Evolutionary conservation across 768 basidiomycete genomes (phyloP), one percentile per base, ranked within the genome.

Genomic region (Boletus sp.): DNA sequence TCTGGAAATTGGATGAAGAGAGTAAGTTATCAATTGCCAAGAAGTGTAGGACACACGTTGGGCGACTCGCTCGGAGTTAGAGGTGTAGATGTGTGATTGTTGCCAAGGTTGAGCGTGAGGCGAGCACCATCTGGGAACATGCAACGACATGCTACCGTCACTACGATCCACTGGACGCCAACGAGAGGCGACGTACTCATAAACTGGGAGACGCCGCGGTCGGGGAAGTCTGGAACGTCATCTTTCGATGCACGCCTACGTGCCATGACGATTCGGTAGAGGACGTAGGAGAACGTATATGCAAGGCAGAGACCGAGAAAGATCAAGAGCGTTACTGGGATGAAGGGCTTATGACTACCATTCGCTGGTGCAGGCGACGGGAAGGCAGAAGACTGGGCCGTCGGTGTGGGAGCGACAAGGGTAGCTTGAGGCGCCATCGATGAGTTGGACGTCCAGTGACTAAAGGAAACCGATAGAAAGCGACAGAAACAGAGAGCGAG

Each of bases 181-280:
- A 46, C 9, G 39, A 42, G 33, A n/a, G 45, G 15, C 7, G 29
- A 62, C 57, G 11, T 41, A 66, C 66, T 72, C 71, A 68, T 72
- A 7, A 70, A 68, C 49, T 57, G 62, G 50, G 64, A 56, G 11
- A 72, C 66, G 14, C 58, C 64, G 18, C 60, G 64, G 28, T 66
- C 61, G 11, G 70, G 61, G n/a, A 56, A 47, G 9, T 61, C 65
- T 24, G 65, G 65, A 10, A n/a, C 17, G n/a, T 55, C 60, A 5
- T 44, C 55, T 44, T 56, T 11, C 2, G 66, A 55, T 4, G 8
- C 48, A 28, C 48, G 66, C 55, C 52, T 62, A 45, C 51, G 56
- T n/a, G 59, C 35, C 59, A 62, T 63, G 52, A 67, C 10, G 40
- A 65, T 35, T 2, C 71, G 67, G 50, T 71, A 73, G 42, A 73